Conservation (phyloP, 768 basidiomycete species). For the Udeniomyces megalosporus region DNA sequence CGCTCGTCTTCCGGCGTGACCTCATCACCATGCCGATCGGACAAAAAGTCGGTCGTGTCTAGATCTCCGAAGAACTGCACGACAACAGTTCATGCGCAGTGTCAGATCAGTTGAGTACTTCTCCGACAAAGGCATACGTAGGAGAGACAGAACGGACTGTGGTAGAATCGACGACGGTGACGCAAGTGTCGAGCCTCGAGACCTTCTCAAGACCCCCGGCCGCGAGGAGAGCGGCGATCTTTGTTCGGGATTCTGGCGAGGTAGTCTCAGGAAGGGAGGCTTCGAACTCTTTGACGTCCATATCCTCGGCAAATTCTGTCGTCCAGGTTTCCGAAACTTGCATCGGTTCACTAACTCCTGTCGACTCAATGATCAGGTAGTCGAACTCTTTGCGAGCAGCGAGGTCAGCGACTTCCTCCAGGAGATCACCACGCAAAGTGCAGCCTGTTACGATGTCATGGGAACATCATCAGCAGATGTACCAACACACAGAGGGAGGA, state of each 20-base stretch:
- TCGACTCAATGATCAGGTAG: conserved; percentile 29
- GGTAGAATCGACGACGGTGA: conserved; percentile 25
- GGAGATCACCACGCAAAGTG: conserved; percentile 27
- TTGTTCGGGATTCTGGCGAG: conserved; percentile 12
- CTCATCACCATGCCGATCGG: conserved; percentile 23
- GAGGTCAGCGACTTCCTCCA: conserved; percentile 27
- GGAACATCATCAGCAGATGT: no score
- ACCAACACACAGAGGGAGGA: no score
- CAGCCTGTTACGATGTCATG: no score
- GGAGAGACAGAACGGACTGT: not conserved
- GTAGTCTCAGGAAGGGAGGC: not conserved
- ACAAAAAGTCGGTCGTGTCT: conserved; percentile 27
- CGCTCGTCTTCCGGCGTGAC: conserved; percentile 27
- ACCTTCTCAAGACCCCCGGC: conserved; percentile 25
- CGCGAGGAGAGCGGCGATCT: conserved; percentile 24
- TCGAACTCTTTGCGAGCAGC: conserved; percentile 24
- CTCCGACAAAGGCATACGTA: no score
- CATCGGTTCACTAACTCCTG: conserved; percentile 27
- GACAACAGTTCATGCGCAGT: not conserved
- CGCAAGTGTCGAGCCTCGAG: conserved; percentile 26
- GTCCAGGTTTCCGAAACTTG: conserved; percentile 30
- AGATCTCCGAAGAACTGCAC: conserved; percentile 25
- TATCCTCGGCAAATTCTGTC: conserved; percentile 20
- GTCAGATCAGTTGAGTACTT: not conserved
- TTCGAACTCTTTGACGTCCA: conserved; percentile 14